These are phyloP conservation scores for Papiliotrema laurentii DNA, from an alignment of 1,284 basidiomycete genomes.

Conservation along the genomic window DNA sequence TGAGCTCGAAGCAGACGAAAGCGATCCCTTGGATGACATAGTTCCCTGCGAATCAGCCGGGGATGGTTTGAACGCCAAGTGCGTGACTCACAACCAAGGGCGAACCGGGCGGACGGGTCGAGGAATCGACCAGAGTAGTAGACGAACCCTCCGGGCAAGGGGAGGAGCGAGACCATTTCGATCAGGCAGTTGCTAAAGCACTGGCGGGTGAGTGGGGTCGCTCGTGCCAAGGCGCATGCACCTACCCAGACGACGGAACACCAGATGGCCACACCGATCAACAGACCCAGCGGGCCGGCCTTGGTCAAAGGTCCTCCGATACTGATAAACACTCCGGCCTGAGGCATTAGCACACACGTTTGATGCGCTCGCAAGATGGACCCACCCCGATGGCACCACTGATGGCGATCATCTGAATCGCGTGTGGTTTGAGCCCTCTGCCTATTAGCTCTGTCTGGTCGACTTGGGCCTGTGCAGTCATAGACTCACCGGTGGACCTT, in stretches of 20 bases:
- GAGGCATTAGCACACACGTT: too few relatives aligned
- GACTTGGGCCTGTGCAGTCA: neutral
- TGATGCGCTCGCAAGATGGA: too few relatives aligned
- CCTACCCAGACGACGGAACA: neutral
- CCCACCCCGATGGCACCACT: neutral
- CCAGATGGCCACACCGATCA: neutral
- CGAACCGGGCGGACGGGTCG: constrained; percentile 52
- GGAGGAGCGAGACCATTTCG: constrained; percentile 49
- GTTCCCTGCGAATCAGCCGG: too few relatives aligned
- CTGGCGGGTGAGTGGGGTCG: neutral
- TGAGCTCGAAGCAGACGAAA: constrained; percentile 1
- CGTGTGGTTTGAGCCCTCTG: neutral
- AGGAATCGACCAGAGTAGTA: constrained; percentile 52
- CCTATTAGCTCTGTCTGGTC: neutral
- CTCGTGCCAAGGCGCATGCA: too few relatives aligned
- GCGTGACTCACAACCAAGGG: too few relatives aligned
- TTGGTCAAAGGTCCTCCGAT: neutral
- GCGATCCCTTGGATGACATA: neutral
- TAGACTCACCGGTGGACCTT: neutral
- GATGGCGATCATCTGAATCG: neutral
- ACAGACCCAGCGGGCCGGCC: neutral
- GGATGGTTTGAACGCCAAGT: too few relatives aligned
- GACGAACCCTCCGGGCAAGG: constrained; percentile 44
- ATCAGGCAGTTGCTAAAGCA: constrained; percentile 25
- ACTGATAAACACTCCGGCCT: neutral